Percentiles rank a stretch among this genome's conserved stretches.
These are phyloP conservation scores for Populus ilicifolia DNA, from an alignment of 345 rosid species.

Conservation along the genomic window DNA sequence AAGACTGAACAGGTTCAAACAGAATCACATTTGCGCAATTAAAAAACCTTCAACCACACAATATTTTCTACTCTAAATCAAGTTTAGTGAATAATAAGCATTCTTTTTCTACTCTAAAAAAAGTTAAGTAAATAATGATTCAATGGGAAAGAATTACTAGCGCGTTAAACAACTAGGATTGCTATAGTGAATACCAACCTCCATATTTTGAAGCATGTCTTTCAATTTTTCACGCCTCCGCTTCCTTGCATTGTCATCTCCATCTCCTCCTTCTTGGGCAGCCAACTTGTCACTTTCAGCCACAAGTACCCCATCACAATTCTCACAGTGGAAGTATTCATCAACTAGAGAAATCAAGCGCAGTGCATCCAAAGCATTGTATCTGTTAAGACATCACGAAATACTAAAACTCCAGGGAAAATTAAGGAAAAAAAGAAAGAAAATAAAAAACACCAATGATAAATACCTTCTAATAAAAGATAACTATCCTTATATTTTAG, in stretches of 20 bases:
- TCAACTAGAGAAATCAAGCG: slow-evolving; percentile 60
- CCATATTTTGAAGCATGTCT: slow-evolving; percentile 71
- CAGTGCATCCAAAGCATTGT: slow-evolving; percentile 81
- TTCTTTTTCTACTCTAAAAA: too few species aligned
- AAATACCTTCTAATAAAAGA: slow-evolving; percentile 46
- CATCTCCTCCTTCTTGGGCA: slow-evolving; percentile 80
- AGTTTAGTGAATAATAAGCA: too few species aligned
- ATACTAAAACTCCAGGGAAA: background rate
- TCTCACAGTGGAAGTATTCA: slow-evolving; percentile 83
- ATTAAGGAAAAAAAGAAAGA: too few species aligned
- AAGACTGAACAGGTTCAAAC: too few species aligned
- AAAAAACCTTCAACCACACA: too few species aligned
- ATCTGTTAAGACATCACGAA: slow-evolving; percentile 40
- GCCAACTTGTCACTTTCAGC: slow-evolving; percentile 86
- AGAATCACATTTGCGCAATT: too few species aligned
- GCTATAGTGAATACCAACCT: slow-evolving; percentile 35
- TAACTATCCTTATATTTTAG: background rate
- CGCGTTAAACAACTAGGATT: too few species aligned
- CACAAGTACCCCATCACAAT: slow-evolving; percentile 82
- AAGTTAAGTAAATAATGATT: too few species aligned
- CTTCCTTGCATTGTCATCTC: slow-evolving; percentile 84
- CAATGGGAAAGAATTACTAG: too few species aligned
- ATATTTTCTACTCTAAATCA: too few species aligned
- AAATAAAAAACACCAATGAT: slow-evolving; percentile 7
- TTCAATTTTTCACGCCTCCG: slow-evolving; percentile 73